These are phyloP conservation scores for Suhomyces faveliae DNA, from an alignment of 805 yeast genomes.

Conservation along the genomic window DNA sequence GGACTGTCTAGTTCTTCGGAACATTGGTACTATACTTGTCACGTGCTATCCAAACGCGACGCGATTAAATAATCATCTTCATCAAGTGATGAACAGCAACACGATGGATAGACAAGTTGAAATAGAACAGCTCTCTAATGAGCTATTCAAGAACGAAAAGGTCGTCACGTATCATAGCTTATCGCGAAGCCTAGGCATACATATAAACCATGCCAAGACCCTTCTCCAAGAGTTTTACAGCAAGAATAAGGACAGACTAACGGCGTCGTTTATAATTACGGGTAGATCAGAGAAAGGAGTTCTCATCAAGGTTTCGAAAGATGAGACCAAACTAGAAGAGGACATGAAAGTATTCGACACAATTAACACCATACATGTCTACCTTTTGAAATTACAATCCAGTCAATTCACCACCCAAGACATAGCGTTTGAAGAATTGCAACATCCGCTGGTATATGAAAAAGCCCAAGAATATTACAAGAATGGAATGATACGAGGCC, in stretches of 20 bases:
- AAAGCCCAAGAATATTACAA: constrained; percentile 18
- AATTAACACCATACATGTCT: constrained; percentile 37
- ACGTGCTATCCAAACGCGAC: neutral
- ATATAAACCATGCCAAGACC: constrained; percentile 38
- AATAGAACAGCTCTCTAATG: constrained; percentile 30
- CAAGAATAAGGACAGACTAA: constrained; percentile 32
- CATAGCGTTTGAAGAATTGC: constrained; percentile 19
- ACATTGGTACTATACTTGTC: neutral
- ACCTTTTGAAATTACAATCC: constrained; percentile 27
- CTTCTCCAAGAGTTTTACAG: constrained; percentile 38
- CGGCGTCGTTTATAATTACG: constrained; percentile 41
- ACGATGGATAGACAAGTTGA: constrained; percentile 32
- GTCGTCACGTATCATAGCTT: constrained; percentile 43
- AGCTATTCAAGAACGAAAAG: constrained; percentile 20
- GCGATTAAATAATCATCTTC: neutral
- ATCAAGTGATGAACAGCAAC: constrained; percentile 11
- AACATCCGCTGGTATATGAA: constrained; percentile 13
- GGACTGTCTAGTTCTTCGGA: no score
- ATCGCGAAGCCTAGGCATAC: constrained; percentile 39
- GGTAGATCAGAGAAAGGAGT: constrained; percentile 27
- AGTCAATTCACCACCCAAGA: constrained; percentile 12
- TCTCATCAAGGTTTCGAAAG: constrained; percentile 22
- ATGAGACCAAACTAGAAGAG: constrained; percentile 23
- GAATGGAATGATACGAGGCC: constrained; percentile 36
- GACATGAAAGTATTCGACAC: constrained; percentile 25